Conservation (phyloP, 2,329 filamentous ascomycete genomes). For the Botrytis medusae region DNA sequence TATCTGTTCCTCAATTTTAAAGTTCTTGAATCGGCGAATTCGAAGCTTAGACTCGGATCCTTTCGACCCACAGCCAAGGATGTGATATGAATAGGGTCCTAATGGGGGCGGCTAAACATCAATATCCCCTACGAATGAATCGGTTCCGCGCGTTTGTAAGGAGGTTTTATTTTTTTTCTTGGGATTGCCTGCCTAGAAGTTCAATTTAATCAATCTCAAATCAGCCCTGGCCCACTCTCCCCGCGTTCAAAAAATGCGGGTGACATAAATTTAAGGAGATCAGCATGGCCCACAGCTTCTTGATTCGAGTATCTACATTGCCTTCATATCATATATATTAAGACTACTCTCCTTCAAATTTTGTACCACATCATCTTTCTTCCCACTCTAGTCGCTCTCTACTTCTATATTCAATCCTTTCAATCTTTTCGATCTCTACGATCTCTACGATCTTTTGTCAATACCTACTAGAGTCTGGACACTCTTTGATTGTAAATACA, state of each 20-base stretch:
- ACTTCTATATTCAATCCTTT: background rate
- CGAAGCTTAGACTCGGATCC: background rate
- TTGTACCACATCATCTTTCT: background rate
- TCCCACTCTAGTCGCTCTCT: background rate
- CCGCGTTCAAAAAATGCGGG: background rate
- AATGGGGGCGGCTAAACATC: background rate
- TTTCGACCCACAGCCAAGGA: conserved; percentile 1
- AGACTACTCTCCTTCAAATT: background rate
- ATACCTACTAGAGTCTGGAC: background rate
- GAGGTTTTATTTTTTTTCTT: background rate
- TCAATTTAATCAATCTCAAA: background rate
- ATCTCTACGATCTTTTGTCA: background rate
- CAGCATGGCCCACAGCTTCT: background rate
- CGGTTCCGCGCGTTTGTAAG: background rate
- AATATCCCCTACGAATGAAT: background rate
- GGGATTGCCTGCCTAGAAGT: background rate
- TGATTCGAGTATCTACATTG: background rate
- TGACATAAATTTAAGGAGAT: background rate
- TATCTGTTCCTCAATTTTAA: background rate
- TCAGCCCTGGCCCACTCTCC: background rate
- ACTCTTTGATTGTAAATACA: background rate
- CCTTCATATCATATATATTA: background rate
- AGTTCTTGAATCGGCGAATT: background rate
- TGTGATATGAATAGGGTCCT: background rate
- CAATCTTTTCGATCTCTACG: background rate